phyloP scores from a whole-genome alignment of 768 basidiomycete species.

The Boletus rubropictus region DNA sequence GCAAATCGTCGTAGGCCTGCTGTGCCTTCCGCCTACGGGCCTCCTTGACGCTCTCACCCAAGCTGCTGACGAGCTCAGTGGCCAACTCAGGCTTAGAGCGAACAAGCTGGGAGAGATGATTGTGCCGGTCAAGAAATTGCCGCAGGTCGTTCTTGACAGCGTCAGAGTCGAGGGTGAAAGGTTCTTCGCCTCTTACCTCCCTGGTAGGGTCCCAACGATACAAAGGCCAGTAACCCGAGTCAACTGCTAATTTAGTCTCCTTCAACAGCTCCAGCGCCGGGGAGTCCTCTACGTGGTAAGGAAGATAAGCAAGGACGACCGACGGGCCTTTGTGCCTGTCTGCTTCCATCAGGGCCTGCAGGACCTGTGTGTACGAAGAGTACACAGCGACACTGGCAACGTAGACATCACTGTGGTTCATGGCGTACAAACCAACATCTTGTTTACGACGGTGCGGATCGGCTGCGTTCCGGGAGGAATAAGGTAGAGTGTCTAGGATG shows the following conservation, averaged over 20 bases:
- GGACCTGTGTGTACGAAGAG: conserved; percentile 90
- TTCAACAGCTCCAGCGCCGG: conserved; percentile 88
- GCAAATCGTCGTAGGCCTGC: conserved; percentile 76
- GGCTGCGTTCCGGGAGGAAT: conserved; percentile 64
- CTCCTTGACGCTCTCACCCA: conserved; percentile 80
- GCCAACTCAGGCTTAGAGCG: conserved; percentile 77
- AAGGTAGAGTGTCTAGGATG: conserved; percentile 89
- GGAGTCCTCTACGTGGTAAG: conserved; percentile 71
- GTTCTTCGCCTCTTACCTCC: conserved; percentile 67
- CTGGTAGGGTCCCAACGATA: conserved; percentile 96
- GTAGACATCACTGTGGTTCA: conserved; percentile 97
- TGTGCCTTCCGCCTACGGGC: conserved; percentile 77
- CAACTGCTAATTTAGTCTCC: conserved; percentile 95
- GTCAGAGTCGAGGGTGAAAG: conserved; percentile 91
- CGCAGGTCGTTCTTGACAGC: conserved; percentile 89
- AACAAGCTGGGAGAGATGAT: conserved; percentile 91
- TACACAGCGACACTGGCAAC: conserved; percentile 95
- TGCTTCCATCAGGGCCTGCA: conserved; percentile 88
- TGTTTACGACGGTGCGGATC: conserved; percentile 83
- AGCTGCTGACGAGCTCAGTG: conserved; percentile 71
- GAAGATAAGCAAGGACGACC: conserved; percentile 90
- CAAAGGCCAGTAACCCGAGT: conserved; percentile 95
- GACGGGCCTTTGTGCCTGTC: conserved; percentile 86
- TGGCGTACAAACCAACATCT: conserved; percentile 95
- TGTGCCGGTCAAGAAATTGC: conserved; percentile 92